Evolutionary conservation across 768 basidiomycete species (phyloP), one percentile per base, ranked within the genome.

Genomic region (Royoungia palumana): DNA sequence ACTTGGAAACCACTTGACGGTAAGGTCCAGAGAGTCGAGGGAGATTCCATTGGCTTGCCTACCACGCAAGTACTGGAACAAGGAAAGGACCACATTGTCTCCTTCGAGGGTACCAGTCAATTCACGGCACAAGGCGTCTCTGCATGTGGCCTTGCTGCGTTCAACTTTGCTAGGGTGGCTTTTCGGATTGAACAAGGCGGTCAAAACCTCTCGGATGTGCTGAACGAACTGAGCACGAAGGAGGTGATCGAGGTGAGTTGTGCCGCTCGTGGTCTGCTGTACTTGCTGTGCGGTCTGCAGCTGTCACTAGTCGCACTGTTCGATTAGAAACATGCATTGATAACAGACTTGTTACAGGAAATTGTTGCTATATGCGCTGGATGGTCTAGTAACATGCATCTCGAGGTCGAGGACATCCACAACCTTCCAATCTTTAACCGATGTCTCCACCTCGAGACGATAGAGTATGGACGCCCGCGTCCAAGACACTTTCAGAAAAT

Each of bases 121-220:
- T 86, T 84, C 50, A 65, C 65, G n/a, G 70, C 72, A 11, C 65
- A 51, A 21, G 63, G 65, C 4, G 55, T 67, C 25, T 78, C 84
- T 35, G 75, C 83, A 3, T 87, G 84, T 51, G 85, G 85, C 16
- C 71, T 87, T 21, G 84, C 85, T 20, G 78, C 80, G 2, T 64
- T 86, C 58, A 85, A 86, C 59, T 84, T 81, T 51, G 80, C 77
- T 11, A 71, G 82, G 44, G 55, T 80, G 7, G 68, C 75, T 9
- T 73, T 82, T 28, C 60, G 57, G n/a, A 54, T 63, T 22, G 59
- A 63, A 9, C 41, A 55, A 8, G 28, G 39, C 19, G 48, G 8
- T 11, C 37, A 22, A 34, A 47, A 32, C 10, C 44, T 54, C 8
- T 0, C 41, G 5, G 59, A 65, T 3, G 25, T 61, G 8, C 25